phyloP scores from a whole-genome alignment of 768 basidiomycete genomes.

The Galerina marginata region DNA sequence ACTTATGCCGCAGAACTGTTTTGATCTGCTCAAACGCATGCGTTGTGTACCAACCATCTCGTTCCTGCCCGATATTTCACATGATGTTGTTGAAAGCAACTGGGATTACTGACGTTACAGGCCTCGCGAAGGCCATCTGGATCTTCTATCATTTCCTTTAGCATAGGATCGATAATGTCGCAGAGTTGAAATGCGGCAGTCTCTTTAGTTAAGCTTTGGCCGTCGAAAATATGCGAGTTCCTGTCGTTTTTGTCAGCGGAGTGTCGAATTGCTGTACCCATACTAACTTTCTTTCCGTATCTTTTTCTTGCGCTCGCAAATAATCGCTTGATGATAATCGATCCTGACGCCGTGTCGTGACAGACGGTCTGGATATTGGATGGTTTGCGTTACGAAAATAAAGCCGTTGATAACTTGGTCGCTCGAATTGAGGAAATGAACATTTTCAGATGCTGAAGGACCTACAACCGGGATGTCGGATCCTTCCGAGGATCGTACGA shows the following conservation, averaged over 20 bases:
- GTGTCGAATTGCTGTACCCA: neutral
- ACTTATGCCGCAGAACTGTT: conserved; percentile 83
- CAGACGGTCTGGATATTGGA: conserved; percentile 76
- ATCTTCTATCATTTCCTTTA: conserved; percentile 81
- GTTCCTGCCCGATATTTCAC: conserved; percentile 52
- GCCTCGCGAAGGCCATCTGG: conserved; percentile 68
- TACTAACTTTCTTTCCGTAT: conserved; percentile 51
- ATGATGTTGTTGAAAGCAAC: neutral
- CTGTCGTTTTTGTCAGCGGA: conserved; percentile 33
- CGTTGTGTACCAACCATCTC: conserved; percentile 88
- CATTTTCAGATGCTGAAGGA: conserved; percentile 10
- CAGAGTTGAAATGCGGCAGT: conserved; percentile 94
- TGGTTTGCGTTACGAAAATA: conserved; percentile 91
- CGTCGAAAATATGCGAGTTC: conserved; percentile 89
- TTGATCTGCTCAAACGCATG: conserved; percentile 85
- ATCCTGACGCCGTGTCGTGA: conserved; percentile 71
- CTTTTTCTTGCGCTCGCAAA: conserved; percentile 44
- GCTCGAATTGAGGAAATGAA: conserved; percentile 1
- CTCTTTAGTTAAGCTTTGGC: conserved; percentile 76
- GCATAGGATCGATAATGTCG: conserved; percentile 88
- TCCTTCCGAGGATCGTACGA: conserved; percentile 90
- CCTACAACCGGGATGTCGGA: conserved; percentile 76
- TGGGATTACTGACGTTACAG: conserved; percentile 70
- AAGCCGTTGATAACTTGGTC: conserved; percentile 84
- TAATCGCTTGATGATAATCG: conserved; percentile 48